phyloP scores from a whole-genome alignment of 192 early-diverging fungal genomes.

The Backusella australiensis region DNA sequence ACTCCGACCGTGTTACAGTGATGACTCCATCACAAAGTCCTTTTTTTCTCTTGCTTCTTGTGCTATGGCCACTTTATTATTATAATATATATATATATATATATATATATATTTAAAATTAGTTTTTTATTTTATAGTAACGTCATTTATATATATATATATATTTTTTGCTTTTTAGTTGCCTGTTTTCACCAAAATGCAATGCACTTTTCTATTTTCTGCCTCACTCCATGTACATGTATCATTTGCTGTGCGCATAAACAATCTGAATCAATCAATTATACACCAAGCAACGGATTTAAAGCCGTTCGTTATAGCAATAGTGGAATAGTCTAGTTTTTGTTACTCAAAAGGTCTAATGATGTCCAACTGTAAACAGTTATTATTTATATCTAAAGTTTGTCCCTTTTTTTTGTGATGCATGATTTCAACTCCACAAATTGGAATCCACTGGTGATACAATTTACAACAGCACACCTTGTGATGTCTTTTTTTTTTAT shows the following conservation, averaged over 20 bases:
- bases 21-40: slow-evolving; percentile 1
- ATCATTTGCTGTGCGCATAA: neutral
- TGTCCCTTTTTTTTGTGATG: slow-evolving; percentile 6
- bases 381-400: neutral
- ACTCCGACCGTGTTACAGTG: neutral
- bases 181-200: neutral
- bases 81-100: neutral
- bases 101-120: neutral
- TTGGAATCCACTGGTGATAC: neutral
- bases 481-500: neutral
- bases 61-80: neutral
- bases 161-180: neutral
- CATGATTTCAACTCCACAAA: slow-evolving; percentile 4
- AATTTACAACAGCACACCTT: neutral
- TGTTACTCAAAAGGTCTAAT: slow-evolving; percentile 2
- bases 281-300: neutral
- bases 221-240: neutral
- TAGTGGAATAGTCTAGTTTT: neutral
- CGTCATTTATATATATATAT: neutral
- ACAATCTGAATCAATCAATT: neutral
- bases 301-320: neutral
- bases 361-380: neutral
- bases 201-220: neutral
- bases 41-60: neutral
- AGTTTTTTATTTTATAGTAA: neutral